Conservation (phyloP, 345 rosid genomes). For the Stellera chamaejasme region DNA sequence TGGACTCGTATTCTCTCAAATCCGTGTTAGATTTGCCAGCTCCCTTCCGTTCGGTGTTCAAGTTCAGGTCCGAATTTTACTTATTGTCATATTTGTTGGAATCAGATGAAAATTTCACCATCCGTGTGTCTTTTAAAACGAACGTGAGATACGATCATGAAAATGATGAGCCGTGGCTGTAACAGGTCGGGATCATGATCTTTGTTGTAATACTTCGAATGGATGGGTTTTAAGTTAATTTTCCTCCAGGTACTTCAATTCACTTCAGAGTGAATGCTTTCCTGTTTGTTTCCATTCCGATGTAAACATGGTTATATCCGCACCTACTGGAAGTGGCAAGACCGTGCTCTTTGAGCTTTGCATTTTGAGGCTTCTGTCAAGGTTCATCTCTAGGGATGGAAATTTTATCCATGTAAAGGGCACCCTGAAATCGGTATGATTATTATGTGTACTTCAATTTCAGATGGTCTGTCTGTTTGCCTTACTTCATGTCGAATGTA, state of each 20-base stretch:
- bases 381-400: conserved; percentile 54
- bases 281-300: conserved; percentile 76
- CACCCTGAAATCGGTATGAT: conserved; percentile 79
- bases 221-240: background rate
- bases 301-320: conserved; percentile 86
- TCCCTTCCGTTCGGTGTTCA: conserved; percentile 59
- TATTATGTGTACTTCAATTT: background rate
- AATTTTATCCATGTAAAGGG: conserved; percentile 63
- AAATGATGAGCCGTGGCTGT: background rate
- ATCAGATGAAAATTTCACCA: background rate
- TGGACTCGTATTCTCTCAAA: conserved; percentile 72
- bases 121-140: background rate
- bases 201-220: background rate
- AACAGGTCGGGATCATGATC: background rate
- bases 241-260: conserved; percentile 76
- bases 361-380: conserved; percentile 79
- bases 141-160: background rate
- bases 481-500: no score
- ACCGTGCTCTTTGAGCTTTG: conserved; percentile 92
- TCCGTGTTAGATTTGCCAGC: conserved; percentile 69
- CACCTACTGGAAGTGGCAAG: conserved; percentile 99
- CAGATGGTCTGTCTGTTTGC: background rate
- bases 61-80: conserved; percentile 48
- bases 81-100: conserved; percentile 4
- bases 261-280: conserved; percentile 94